Conservation (phyloP, 116 monocot genomes). For the Papilionanthe hybrid region DNA sequence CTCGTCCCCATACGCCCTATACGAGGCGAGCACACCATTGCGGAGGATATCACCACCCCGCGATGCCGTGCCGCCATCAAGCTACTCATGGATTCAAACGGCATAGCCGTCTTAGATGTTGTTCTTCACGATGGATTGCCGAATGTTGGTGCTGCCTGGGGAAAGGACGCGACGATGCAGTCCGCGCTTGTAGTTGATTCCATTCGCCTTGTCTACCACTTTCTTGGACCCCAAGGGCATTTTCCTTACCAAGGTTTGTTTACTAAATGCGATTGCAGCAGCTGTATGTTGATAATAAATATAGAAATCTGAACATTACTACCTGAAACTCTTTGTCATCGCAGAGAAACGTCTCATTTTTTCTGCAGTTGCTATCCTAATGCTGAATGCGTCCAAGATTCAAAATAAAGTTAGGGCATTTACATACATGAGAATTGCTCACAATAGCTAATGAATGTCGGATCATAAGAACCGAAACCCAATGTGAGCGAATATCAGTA, state of each 20-base stretch:
- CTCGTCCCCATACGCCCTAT: constrained; percentile 45
- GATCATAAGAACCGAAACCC: too few species aligned
- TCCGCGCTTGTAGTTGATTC: constrained; percentile 44
- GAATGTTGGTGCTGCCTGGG: constrained; percentile 54
- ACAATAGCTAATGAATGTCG: too few species aligned
- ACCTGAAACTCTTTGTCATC: too few species aligned
- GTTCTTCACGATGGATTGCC: constrained; percentile 54
- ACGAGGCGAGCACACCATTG: constrained; percentile 43
- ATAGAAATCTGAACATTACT: neutral
- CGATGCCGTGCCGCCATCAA: constrained; percentile 33
- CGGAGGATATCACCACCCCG: constrained; percentile 47
- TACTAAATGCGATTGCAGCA: neutral
- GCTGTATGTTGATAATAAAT: neutral
- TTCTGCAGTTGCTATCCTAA: too few species aligned
- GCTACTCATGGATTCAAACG: constrained; percentile 34
- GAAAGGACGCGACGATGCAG: constrained; percentile 41
- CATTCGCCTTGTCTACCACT: constrained; percentile 28
- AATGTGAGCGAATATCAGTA: too few species aligned
- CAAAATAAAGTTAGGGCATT: too few species aligned
- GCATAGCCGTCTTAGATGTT: constrained; percentile 26
- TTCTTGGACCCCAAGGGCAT: constrained; percentile 43
- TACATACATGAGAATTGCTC: too few species aligned
- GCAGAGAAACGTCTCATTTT: too few species aligned
- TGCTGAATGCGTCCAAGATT: too few species aligned
- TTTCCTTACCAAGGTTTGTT: constrained; percentile 9